A percentile compares a stretch with the other conserved stretches of the same genome.
Evolutionary conservation across 2,329 filamentous ascomycete species (phyloP).

Genomic region (Helotiales sp.): DNA sequence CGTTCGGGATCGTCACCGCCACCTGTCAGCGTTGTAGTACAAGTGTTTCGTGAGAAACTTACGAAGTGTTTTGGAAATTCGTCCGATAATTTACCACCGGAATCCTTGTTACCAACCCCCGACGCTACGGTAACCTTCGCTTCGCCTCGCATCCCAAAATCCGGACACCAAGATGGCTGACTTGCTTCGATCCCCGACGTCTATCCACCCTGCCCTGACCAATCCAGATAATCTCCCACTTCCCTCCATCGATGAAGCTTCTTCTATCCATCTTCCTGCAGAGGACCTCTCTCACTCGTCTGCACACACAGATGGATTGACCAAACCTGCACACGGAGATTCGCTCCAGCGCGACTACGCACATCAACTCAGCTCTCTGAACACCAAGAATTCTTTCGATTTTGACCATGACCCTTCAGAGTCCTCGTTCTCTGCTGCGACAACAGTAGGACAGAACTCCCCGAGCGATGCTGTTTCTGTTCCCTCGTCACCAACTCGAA

Average conservation of each 20-base stretch:
- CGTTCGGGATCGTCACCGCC: background rate
- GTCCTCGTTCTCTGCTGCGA: slow-evolving; percentile 30
- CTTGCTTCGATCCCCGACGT: slow-evolving; percentile 44
- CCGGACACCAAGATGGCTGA: slow-evolving; percentile 37
- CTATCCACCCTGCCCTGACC: slow-evolving; percentile 53
- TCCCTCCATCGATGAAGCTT: slow-evolving; percentile 29
- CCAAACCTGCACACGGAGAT: slow-evolving; percentile 35
- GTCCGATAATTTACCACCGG: slow-evolving; percentile 3
- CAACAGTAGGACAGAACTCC: slow-evolving; percentile 30
- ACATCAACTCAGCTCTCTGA: slow-evolving; percentile 42
- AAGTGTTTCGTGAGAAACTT: background rate
- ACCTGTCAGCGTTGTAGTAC: background rate
- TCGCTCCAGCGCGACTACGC: slow-evolving; percentile 44
- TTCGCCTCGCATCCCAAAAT: slow-evolving; percentile 3
- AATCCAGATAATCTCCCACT: slow-evolving; percentile 30
- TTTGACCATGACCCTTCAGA: slow-evolving; percentile 30
- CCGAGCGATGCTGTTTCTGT: slow-evolving; percentile 28
- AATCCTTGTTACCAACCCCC: slow-evolving; percentile 6
- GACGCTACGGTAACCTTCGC: background rate
- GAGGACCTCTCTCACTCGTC: slow-evolving; percentile 21
- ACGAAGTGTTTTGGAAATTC: background rate
- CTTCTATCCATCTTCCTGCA: slow-evolving; percentile 13
- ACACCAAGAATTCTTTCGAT: slow-evolving; percentile 36
- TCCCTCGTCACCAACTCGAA: slow-evolving; percentile 29
- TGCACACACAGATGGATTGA: slow-evolving; percentile 31